A percentile compares a stretch with the other conserved stretches of the same genome.
These are phyloP conservation scores for Elsinoe australis DNA, from an alignment of 2,329 filamentous ascomycete genomes.

Conservation along the genomic window DNA sequence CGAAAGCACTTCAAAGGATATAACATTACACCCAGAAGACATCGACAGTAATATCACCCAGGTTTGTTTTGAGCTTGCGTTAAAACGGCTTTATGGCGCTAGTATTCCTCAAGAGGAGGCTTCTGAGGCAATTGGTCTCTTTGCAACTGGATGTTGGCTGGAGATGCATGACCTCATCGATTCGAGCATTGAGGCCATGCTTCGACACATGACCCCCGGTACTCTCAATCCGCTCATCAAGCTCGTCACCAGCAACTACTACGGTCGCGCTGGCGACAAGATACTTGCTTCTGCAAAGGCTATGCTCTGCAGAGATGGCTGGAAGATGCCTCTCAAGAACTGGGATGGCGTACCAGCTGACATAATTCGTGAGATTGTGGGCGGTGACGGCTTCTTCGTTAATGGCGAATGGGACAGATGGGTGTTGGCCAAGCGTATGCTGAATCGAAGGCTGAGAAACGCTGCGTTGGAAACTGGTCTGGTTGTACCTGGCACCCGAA, in stretches of 20 bases:
- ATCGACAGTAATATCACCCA: constrained; percentile 49
- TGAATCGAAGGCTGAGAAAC: constrained; percentile 44
- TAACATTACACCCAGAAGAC: constrained; percentile 46
- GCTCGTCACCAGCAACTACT: constrained; percentile 50
- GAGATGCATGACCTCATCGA: constrained; percentile 52
- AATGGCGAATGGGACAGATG: constrained; percentile 52
- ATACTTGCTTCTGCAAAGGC: constrained; percentile 51
- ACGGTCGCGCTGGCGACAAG: constrained; percentile 48
- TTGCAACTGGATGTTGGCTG: constrained; percentile 51
- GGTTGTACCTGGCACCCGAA: constrained; percentile 37
- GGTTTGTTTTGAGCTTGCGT: constrained; percentile 46
- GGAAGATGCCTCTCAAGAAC: constrained; percentile 47
- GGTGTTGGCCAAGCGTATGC: constrained; percentile 47
- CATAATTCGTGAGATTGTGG: constrained; percentile 51
- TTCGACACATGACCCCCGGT: constrained; percentile 47
- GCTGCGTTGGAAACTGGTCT: constrained; percentile 43
- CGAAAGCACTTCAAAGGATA: constrained; percentile 46
- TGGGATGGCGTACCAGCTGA: constrained; percentile 54
- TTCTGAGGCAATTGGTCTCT: constrained; percentile 46
- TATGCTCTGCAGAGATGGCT: constrained; percentile 51
- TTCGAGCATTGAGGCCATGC: constrained; percentile 46
- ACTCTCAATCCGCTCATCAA: constrained; percentile 44
- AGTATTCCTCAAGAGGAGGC: constrained; percentile 44
- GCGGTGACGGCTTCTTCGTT: constrained; percentile 52
- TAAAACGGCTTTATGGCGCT: constrained; percentile 49